Conservation (phyloP, 257 asterid genomes). For the Nicotiana paniculata region DNA sequence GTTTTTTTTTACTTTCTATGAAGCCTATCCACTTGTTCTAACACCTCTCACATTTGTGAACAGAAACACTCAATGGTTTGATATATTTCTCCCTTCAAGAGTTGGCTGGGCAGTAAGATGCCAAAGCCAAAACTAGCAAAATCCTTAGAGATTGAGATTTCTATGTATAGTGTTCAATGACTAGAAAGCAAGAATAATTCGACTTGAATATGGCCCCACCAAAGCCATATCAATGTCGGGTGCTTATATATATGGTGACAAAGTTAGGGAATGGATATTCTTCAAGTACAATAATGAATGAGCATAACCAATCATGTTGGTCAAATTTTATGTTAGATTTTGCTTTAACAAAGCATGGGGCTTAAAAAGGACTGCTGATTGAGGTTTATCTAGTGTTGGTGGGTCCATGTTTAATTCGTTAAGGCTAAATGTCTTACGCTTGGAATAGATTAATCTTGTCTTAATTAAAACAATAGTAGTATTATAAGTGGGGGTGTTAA, state of each 20-base stretch:
- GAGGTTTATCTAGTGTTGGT: neutral
- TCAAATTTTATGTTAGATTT: conserved; percentile 1
- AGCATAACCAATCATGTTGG: neutral
- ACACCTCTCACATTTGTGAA: conserved; percentile 17
- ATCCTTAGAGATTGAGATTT: conserved; percentile 28
- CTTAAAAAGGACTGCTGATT: neutral
- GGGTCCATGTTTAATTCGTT: neutral
- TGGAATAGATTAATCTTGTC: neutral
- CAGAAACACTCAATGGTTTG: conserved; percentile 15
- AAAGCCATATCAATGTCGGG: neutral
- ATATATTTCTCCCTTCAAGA: conserved; percentile 9
- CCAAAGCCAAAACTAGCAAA: conserved; percentile 17
- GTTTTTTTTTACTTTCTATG: conserved; percentile 1
- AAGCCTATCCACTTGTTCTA: conserved; percentile 18
- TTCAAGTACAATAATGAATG: conserved; percentile 8
- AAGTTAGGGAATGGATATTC: conserved; percentile 6
- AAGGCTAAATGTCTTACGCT: neutral
- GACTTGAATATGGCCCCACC: conserved; percentile 23
- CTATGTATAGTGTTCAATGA: conserved; percentile 44
- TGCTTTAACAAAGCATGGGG: neutral
- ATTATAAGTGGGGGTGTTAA: neutral
- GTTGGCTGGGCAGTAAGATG: conserved; percentile 9
- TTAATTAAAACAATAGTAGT: neutral
- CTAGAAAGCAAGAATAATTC: conserved; percentile 45
- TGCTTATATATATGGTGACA: neutral